Evolutionary conservation across 2,329 filamentous ascomycete genomes (phyloP), one percentile per base, ranked within the genome.

Genomic region (Fusarium chuoi): DNA sequence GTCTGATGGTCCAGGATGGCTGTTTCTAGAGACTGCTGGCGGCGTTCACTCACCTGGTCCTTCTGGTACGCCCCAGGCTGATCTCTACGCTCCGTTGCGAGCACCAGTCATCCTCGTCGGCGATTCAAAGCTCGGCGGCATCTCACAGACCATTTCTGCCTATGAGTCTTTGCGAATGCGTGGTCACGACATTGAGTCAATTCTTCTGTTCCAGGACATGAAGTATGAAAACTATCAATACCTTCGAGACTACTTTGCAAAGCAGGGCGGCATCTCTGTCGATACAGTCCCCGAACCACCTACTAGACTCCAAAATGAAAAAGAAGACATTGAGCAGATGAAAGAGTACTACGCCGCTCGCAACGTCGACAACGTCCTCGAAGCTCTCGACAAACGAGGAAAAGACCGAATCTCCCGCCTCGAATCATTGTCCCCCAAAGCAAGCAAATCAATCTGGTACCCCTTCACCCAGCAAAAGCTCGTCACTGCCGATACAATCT

Each of bases 381-480:
- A 85, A 0, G 79, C 83, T 2, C 84, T 95, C 4, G 80, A 88
- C 4, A 72, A 79, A 6, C 86, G 84, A 20, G 92, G 94, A 62
- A 75, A 82, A 3, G 72, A 83, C 7, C 88, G 93, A 7, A 85
- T 94, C 18, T 78, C 84, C 2, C 83, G 87, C 1, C 82, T 96
- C 0, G 87, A 91, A 39, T 85, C 83, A 3, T 91, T 96, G 88
- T 83, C 90, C 0, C 78, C 82, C 3, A 85, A 87, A 45, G 94
- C 94, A 0, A 85, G 90, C 62, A 79, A 87, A 15, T 85, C 85
- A 6, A 94, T 97, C 42, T 97, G 94, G 94, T 96, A 96, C 76
- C 94, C 94, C 0, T 97, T 97, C 77, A 95, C 94, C 0, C 94
- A 97, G 76, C 94, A 97, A 70, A 89, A 89, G 45, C 85, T 88